Conservation (phyloP, 176 grass and related monocot species). For the Bolboschoenus planiculmis region DNA sequence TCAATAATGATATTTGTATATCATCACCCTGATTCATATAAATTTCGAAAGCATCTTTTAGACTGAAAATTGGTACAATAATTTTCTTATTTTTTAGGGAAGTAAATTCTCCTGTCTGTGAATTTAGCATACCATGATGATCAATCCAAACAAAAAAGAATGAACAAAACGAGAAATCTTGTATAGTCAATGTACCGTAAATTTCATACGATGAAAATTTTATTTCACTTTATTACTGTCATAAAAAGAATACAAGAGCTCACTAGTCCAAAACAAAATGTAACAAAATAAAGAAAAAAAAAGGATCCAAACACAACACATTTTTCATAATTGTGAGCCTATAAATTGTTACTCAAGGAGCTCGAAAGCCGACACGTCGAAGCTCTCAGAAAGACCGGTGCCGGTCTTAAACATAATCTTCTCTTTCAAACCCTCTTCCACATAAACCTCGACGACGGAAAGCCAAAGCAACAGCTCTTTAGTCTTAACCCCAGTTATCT, state of each 20-base stretch:
- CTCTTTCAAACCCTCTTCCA: slow-evolving; percentile 31
- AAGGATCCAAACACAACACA: too few species aligned
- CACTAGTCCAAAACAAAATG: too few species aligned
- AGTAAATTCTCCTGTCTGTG: too few species aligned
- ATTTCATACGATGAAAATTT: neutral
- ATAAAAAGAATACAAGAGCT: neutral
- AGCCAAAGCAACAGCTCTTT: slow-evolving; percentile 89
- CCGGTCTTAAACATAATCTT: slow-evolving; percentile 17
- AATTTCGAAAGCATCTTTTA: too few species aligned
- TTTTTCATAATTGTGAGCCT: too few species aligned
- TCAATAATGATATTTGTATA: too few species aligned
- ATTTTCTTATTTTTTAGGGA: too few species aligned
- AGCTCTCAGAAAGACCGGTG: neutral
- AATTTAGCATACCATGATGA: too few species aligned
- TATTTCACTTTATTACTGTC: neutral
- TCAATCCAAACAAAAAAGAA: too few species aligned
- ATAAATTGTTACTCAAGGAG: neutral
- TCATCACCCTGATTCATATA: too few species aligned
- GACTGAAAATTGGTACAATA: too few species aligned
- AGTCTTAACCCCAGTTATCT: slow-evolving; percentile 69
- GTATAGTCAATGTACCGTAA: neutral
- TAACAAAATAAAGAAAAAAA: too few species aligned
- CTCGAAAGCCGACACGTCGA: neutral
- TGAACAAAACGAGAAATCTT: neutral
- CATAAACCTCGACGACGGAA: slow-evolving; percentile 71